Base-by-base conservation (phyloP, 371 early-diverging fungal genomes). In the Saksenaea vasiformis region DNA sequence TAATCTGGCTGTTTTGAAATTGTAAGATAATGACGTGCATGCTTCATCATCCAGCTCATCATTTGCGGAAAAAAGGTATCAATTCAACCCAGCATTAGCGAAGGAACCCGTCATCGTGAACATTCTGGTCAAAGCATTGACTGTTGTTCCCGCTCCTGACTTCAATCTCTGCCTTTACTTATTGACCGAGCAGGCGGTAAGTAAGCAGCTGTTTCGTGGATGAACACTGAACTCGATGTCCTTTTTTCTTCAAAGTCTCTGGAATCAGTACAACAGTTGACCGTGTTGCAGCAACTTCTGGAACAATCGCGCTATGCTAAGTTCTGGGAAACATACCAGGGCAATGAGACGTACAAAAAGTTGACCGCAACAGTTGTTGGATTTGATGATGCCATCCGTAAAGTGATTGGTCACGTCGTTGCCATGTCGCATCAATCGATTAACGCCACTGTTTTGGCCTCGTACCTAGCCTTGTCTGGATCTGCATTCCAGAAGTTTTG, bases 141-240 rank as follows among this genome's bases (percentile, higher is more conserved):
- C 91, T 11, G 90, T 90, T 34, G 79, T 94, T 54, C 93, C 93
- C 53, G 93, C 88, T 67, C 88, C 93, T 19, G 95, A 95, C 73
- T 95, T 95, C 74, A 92, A 91, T 73, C 85, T 95, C 63, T 93
- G 91, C 81, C 75, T 95, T 63, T 93, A 90, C 74, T 81, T 95
- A 54, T 84, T 95, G 62, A 87, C 83, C 53, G 93, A 93, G 61
- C 89, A 87, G 39, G 77, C 89, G 67, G 85, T 89, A 74, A 73
- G 75, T 54, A 14, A 31, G 39, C 43, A 47, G 36, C 43, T n/a
- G n/a, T n/a, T n/a, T n/a, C n/a, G n/a, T n/a, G n/a, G 7, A 31
- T 31, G 31, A 31, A 31, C n/a, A n/a, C 31, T 31, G 4, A 31
- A 4, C 31, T 31, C 19, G 17, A 15, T 26, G 19, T 13, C 26